Base-by-base conservation (phyloP, 1,284 basidiomycete genomes). In the Rugosomyces carneus region DNA sequence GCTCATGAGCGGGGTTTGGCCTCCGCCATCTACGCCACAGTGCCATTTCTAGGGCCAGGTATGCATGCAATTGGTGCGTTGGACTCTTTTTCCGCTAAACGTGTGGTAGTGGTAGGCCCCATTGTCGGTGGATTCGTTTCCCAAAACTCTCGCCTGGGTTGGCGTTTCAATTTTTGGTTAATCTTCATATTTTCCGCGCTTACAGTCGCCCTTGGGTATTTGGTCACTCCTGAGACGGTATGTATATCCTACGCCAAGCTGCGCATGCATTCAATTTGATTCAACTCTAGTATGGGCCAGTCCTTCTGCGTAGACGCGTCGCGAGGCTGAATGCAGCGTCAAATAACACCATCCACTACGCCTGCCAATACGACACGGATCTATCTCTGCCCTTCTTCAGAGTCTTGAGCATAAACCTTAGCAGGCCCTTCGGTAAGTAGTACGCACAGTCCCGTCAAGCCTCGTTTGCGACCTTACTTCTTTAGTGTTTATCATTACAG, bases 11-110 rank as follows among this genome's bases (percentile, higher is more conserved):
- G 80, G 16, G 80, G 76, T 8, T 57, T 76, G 18, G 81, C 82
- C 9, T 73, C 77, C 1, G 69, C 75, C 8, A 67, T 86, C 6
- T 85, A 84, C 58, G 72, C 80, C 0, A 73, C 76, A 2, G 81
- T 82, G 13, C 83, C 85, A 1, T 88, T 86, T 60, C 69, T 85
- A 15, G 88, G 85, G 7, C 85, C 86, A 60, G 74, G 76, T 75
- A 57, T 15, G 70, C 23, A 52, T 39, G 44, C 57, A 66, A 20
- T 66, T 57, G 32, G 65, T 76, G 5, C 76, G 76, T 9, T 89
- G 81, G 81, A 69, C 78, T 29, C 84, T 83, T 64, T 7, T 23
- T 3, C 21, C 21, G 21, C 21, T 23, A 23, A 23, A 23, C 7
- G 7, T 7, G 7, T 23, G 21, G 21, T 7, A 23, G 21, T 23